phyloP scores from a whole-genome alignment of 768 basidiomycete genomes.

The Mycena capillaripes region DNA sequence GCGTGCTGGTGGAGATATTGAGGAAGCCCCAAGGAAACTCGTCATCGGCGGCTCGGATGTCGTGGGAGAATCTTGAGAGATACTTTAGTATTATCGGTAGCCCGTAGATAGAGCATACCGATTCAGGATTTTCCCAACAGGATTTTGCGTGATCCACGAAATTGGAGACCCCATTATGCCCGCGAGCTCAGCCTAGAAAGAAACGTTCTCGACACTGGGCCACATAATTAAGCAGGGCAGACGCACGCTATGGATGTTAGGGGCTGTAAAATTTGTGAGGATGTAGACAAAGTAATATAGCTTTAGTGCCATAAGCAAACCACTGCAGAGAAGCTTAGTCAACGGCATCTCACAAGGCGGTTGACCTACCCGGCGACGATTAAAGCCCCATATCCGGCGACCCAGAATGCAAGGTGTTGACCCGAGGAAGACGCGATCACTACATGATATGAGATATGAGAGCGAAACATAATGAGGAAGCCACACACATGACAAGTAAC shows the following conservation, averaged over 20 bases:
- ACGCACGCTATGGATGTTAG: slow-evolving; percentile 21
- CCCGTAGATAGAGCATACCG: no score
- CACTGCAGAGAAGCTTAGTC: no score
- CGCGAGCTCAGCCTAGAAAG: slow-evolving; percentile 13
- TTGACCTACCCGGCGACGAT: slow-evolving; percentile 10
- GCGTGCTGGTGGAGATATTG: slow-evolving; percentile 10
- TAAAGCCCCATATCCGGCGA: slow-evolving; percentile 23
- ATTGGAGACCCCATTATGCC: slow-evolving; percentile 28
- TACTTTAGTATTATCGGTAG: no score
- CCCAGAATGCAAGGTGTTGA: slow-evolving; percentile 25
- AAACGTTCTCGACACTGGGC: not conserved
- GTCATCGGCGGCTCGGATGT: slow-evolving; percentile 20
- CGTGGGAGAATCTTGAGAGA: slow-evolving; percentile 25
- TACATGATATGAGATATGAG: not conserved
- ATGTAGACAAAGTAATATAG: slow-evolving; percentile 7
- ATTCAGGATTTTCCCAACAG: slow-evolving; percentile 28
- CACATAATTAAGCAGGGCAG: not conserved
- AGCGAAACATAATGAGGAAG: not conserved
- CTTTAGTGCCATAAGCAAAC: not conserved
- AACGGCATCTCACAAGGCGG: no score
- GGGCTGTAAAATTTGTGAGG: slow-evolving; percentile 16
- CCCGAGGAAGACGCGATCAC: slow-evolving; percentile 21
- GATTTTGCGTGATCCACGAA: slow-evolving; percentile 32
- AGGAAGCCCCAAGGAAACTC: slow-evolving; percentile 29
- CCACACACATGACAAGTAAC: slow-evolving; percentile 16